Base-by-base conservation (phyloP, 164 flowering plant species). In the Nymphaea colorata region DNA sequence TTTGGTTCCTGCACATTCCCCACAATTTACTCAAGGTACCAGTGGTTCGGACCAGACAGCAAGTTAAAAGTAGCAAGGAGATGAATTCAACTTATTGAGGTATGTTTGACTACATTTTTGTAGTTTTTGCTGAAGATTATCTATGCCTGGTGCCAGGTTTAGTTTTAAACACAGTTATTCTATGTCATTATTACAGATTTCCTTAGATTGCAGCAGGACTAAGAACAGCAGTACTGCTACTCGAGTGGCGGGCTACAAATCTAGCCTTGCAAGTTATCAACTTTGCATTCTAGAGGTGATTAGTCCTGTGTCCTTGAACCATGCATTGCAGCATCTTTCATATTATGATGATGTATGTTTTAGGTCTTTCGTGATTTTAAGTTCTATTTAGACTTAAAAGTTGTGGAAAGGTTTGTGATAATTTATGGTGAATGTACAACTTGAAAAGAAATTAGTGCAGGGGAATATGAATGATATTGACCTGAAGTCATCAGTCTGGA, bases 161-260 rank as follows among this genome's bases (percentile, higher is more conserved):
- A 25, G 36, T 25, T 25, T 25, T 25, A 25, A 25, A 25, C 36
- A 25, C 36, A 25, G 36, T 25, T 25, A 25, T 25, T 25, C 36
- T 25, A 51, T 15, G 14, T 51, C 3, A 51, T 51, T 17, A 45
- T 71, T 71, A 41, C 81, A 87, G 94, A 79, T 82, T 75, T 82
- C 90, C 83, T 83, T 86, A 85, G 86, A 83, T 85, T 89, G 93
- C 97, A 86, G 96, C 96, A 88, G 88, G 97, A 87, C 94, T 86
- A 84, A 89, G 88, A 89, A 81, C 85, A 82, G 85, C 84, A 77
- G 84, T 79, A 80, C 88, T 89, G 96, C 94, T 85, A 89, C 92
- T 74, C 80, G 83, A 84, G 89, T 89, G 87, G 94, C 96, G 80
- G 90, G 87, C 91, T 89, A 86, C 90, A 47, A 76, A 82, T 91